phyloP scores from a whole-genome alignment of 208 protist species.

The Zelonia costaricensis region DNA sequence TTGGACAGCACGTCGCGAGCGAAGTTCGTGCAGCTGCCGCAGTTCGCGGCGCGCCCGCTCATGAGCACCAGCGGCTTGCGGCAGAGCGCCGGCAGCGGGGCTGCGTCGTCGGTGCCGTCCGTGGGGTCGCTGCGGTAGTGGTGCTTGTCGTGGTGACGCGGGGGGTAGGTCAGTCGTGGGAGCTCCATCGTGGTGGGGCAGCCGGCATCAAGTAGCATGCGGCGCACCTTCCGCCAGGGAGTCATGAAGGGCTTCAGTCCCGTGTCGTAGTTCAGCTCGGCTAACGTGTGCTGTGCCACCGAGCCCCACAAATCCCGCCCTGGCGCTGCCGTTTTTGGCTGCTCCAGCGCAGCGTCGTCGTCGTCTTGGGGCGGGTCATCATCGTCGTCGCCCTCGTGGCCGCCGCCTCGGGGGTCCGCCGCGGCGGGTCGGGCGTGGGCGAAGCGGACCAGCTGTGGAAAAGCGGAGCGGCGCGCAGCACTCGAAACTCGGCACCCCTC shows the following conservation, averaged over 20 bases:
- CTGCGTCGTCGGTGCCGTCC: neutral
- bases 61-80: conserved; percentile 33
- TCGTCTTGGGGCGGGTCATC: no score
- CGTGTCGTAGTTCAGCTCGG: conserved; percentile 13
- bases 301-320: neutral
- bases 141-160: neutral
- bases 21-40: conserved; percentile 24
- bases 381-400: no score
- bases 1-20: conserved; percentile 7
- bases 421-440: no score
- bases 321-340: no score
- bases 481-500: no score
- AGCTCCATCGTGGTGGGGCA: conserved; percentile 26
- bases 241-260: conserved; percentile 20
- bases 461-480: no score
- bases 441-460: no score
- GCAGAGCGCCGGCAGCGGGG: conserved; percentile 24
- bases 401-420: no score
- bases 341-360: no score
- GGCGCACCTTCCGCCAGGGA: conserved; percentile 20
- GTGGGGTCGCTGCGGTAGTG: neutral
- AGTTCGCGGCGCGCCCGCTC: conserved; percentile 23
- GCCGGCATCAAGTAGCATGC: conserved; percentile 9
- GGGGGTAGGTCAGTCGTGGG: conserved; percentile 7
- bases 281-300: neutral